Conservation (phyloP, 1,139 yeast species). For the Suhomyces choctaworum region DNA sequence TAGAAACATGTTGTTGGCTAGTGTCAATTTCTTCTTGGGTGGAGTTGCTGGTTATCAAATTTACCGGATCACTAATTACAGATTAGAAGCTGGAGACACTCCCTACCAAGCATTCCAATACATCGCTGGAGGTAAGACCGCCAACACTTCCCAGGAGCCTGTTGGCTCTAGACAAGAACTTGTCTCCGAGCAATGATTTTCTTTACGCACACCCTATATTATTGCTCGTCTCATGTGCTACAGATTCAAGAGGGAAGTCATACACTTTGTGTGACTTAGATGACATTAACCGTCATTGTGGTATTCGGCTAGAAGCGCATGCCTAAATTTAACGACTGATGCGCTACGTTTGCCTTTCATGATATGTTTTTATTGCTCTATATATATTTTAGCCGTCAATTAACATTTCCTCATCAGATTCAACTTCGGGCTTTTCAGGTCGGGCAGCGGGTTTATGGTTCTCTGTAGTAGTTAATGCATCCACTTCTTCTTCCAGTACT, state of each 20-base stretch:
- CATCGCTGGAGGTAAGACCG: conserved; percentile 51
- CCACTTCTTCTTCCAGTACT: conserved; percentile 11
- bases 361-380: too few relatives aligned
- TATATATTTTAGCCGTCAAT: conserved; percentile 16
- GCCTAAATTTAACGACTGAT: too few relatives aligned
- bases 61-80: conserved; percentile 65
- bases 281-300: too few relatives aligned
- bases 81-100: conserved; percentile 50
- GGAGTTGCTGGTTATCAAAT: conserved; percentile 87
- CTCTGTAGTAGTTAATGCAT: background rate
- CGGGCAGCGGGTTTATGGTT: background rate
- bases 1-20: conserved; percentile 80
- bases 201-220: background rate
- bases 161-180: conserved; percentile 2
- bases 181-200: conserved; percentile 1
- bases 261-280: too few relatives aligned
- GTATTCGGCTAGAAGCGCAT: too few relatives aligned
- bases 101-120: conserved; percentile 56
- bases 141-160: conserved; percentile 1
- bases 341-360: too few relatives aligned
- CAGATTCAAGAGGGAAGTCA: background rate
- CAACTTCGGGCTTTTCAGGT: conserved; percentile 12
- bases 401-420: conserved; percentile 14
- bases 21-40: conserved; percentile 92
- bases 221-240: background rate